Evolutionary conservation across 495 filamentous ascomycete species (phyloP).

Genomic region (Aspergillus campestris): DNA sequence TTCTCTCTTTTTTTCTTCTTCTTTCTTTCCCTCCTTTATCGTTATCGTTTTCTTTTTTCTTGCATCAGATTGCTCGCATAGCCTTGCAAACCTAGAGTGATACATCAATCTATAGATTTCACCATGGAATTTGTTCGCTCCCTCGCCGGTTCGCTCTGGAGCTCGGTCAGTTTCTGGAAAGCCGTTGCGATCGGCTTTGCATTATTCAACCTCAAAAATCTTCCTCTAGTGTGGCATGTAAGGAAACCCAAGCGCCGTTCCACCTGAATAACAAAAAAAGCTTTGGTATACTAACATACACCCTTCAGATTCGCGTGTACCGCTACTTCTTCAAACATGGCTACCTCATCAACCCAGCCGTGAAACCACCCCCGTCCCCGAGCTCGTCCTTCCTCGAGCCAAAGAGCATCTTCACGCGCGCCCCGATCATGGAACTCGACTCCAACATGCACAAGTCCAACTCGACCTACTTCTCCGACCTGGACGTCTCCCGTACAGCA

Average conservation of each 20-base stretch:
- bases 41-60: too few relatives aligned
- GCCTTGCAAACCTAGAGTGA: too few relatives aligned
- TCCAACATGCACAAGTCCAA: constrained; percentile 84
- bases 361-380: constrained; percentile 7
- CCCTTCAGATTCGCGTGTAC: constrained; percentile 12
- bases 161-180: constrained; percentile 29
- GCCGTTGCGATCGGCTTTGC: constrained; percentile 35
- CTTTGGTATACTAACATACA: background rate
- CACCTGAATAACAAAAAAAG: background rate
- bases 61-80: too few relatives aligned
- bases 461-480: constrained; percentile 75
- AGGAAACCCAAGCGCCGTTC: constrained; percentile 9
- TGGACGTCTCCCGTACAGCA: constrained; percentile 62
- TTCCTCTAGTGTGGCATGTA: constrained; percentile 49
- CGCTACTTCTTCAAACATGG: constrained; percentile 18
- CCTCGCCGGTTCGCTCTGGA: constrained; percentile 5
- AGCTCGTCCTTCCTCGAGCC: constrained; percentile 34
- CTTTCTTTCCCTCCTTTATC: too few relatives aligned
- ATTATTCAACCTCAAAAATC: constrained; percentile 43
- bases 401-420: constrained; percentile 37
- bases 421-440: constrained; percentile 60
- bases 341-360: constrained; percentile 15
- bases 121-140: constrained; percentile 10
- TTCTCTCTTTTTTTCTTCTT: too few relatives aligned
- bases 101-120: too few relatives aligned